These are phyloP conservation scores for Cladorrhinum sp. DNA, from an alignment of 2,329 filamentous ascomycete genomes.

Conservation along the genomic window DNA sequence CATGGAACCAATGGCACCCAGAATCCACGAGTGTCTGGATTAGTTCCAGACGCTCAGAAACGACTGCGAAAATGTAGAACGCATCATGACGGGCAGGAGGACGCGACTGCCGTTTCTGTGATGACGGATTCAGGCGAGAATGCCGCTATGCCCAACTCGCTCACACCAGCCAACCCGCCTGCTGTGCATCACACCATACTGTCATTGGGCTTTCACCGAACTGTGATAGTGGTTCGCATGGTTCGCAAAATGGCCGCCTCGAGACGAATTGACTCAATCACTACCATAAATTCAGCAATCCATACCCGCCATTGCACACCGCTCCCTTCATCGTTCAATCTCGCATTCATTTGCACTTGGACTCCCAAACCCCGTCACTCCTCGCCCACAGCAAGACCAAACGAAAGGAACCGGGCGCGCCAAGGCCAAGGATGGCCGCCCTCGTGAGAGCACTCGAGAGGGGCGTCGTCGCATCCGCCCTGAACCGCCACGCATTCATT, in stretches of 20 bases:
- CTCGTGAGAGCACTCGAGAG: neutral
- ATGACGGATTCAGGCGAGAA: neutral
- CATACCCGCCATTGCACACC: neutral
- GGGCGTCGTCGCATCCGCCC: neutral
- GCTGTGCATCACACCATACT: neutral
- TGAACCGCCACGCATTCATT: neutral
- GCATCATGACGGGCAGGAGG: too few relatives aligned
- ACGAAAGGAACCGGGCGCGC: neutral
- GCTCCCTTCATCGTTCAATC: neutral
- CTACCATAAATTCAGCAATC: too few relatives aligned
- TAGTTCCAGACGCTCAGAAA: too few relatives aligned
- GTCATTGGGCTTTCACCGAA: neutral
- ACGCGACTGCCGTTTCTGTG: neutral
- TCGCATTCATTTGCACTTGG: too few relatives aligned
- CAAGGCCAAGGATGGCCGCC: neutral
- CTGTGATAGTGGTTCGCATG: neutral
- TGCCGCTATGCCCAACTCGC: neutral
- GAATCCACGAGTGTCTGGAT: too few relatives aligned
- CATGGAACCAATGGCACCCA: too few relatives aligned
- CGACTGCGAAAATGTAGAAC: too few relatives aligned
- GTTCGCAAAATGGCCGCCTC: neutral
- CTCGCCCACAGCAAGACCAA: neutral
- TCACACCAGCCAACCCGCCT: neutral
- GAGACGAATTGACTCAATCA: too few relatives aligned
- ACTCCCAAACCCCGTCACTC: too few relatives aligned